Conservation (phyloP, 139 green algal species). For the Coelastrella sp. region DNA sequence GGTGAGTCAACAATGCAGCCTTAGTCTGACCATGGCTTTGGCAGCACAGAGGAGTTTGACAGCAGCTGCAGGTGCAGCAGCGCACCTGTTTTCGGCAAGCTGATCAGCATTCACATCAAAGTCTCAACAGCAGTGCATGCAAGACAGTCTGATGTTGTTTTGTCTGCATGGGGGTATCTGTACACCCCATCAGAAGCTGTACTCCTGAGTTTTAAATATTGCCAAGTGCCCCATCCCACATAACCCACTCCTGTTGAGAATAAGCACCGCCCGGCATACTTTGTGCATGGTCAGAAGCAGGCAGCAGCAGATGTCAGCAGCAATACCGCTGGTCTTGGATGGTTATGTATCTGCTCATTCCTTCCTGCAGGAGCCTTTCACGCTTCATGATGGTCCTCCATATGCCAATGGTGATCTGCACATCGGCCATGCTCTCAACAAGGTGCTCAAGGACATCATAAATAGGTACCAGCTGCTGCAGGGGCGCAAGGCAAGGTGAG, state of each 20-base stretch:
- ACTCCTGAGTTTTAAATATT: too few relatives aligned
- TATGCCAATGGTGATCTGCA: slow-evolving; percentile 99
- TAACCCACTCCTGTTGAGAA: too few relatives aligned
- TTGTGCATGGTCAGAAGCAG: too few relatives aligned
- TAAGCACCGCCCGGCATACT: too few relatives aligned
- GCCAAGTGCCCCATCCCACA: too few relatives aligned
- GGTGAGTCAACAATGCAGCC: not conserved
- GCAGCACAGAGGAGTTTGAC: not conserved
- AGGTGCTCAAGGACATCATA: slow-evolving; percentile 98
- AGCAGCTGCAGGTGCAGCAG: not conserved
- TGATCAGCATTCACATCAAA: not conserved
- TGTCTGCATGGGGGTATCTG: too few relatives aligned
- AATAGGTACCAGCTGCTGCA: slow-evolving; percentile 84
- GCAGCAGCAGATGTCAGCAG: too few relatives aligned
- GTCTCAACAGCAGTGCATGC: not conserved
- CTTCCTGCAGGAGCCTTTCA: slow-evolving; percentile 80
- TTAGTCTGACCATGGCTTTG: not conserved
- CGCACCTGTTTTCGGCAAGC: not conserved
- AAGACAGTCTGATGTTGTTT: not conserved
- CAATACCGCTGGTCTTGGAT: not conserved
- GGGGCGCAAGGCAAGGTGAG: slow-evolving; percentile 68
- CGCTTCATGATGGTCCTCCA: slow-evolving; percentile 97
- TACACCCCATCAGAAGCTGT: too few relatives aligned
- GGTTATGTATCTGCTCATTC: not conserved
- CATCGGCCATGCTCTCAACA: slow-evolving; percentile 99